Evolutionary conservation across 2,329 filamentous ascomycete genomes (phyloP).

Genomic region (Neofusicoccum parvum): DNA sequence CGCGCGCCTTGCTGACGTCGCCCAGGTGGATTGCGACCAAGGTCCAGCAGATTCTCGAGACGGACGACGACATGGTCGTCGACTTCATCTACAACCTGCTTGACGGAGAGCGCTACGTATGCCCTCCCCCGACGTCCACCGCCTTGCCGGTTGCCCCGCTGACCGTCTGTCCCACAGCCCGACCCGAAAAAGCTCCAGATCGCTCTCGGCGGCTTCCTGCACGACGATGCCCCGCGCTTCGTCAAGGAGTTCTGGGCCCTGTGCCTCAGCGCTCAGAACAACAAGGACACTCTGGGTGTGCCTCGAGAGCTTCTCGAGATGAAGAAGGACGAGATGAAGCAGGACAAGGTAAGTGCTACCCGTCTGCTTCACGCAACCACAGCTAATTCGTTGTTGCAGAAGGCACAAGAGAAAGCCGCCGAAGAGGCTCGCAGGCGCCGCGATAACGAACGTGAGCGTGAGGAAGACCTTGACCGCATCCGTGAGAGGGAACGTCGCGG

Average conservation of each 20-base stretch:
- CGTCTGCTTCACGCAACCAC: not conserved
- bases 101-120: slow-evolving; percentile 75
- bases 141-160: slow-evolving; percentile 21
- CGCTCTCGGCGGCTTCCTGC: slow-evolving; percentile 90
- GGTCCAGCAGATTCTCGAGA: slow-evolving; percentile 85
- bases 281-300: slow-evolving; percentile 72
- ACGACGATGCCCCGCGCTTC: slow-evolving; percentile 85
- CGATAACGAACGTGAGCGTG: slow-evolving; percentile 70
- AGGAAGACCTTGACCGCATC: slow-evolving; percentile 69
- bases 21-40: slow-evolving; percentile 90
- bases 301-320: slow-evolving; percentile 93
- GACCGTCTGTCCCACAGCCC: slow-evolving; percentile 59
- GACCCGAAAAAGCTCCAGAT: slow-evolving; percentile 96
- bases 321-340: slow-evolving; percentile 91
- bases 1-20: not conserved
- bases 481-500: slow-evolving; percentile 63
- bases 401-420: slow-evolving; percentile 79
- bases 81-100: slow-evolving; percentile 73
- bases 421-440: slow-evolving; percentile 72
- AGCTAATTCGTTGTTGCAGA: slow-evolving; percentile 51
- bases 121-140: slow-evolving; percentile 38
- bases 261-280: slow-evolving; percentile 85
- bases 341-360: slow-evolving; percentile 74
- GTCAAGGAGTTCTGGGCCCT: slow-evolving; percentile 94
- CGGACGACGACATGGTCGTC: slow-evolving; percentile 93